Conservation (phyloP, 2,329 filamentous ascomycete genomes). For the Lachnellula arida region DNA sequence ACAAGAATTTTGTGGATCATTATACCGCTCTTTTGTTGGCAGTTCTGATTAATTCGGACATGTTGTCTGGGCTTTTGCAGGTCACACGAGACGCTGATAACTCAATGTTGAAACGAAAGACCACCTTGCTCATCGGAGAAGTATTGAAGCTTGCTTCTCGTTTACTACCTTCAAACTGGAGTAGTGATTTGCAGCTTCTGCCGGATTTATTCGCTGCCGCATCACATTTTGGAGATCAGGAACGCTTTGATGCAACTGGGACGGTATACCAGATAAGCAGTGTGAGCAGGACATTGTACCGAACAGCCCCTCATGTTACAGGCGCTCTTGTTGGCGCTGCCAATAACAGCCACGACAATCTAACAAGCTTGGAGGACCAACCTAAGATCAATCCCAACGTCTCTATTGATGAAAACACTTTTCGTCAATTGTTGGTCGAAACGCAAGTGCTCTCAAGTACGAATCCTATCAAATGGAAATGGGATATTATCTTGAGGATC, state of each 20-base stretch:
- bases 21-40: conserved; percentile 87
- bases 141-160: conserved; percentile 85
- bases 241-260: conserved; percentile 75
- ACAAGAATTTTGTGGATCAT: conserved; percentile 86
- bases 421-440: conserved; percentile 64
- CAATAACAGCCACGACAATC: conserved; percentile 39
- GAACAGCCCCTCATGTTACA: conserved; percentile 55
- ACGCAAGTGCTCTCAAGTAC: conserved; percentile 83
- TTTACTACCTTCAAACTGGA: conserved; percentile 76
- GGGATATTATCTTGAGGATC: conserved; percentile 85
- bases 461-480: conserved; percentile 95
- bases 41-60: conserved; percentile 74
- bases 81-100: conserved; percentile 66
- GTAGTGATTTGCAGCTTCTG: conserved; percentile 77
- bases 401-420: conserved; percentile 57
- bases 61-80: conserved; percentile 58
- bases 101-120: conserved; percentile 74
- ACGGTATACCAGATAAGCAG: conserved; percentile 98
- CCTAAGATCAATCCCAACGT: conserved; percentile 46
- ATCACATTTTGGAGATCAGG: conserved; percentile 63
- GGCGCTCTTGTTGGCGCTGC: conserved; percentile 21
- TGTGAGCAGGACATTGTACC: conserved; percentile 86
- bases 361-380: conserved; percentile 52
- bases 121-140: conserved; percentile 85
- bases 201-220: conserved; percentile 80